These are phyloP conservation scores for Salix udensis DNA, from an alignment of 345 rosid species.

Conservation along the genomic window DNA sequence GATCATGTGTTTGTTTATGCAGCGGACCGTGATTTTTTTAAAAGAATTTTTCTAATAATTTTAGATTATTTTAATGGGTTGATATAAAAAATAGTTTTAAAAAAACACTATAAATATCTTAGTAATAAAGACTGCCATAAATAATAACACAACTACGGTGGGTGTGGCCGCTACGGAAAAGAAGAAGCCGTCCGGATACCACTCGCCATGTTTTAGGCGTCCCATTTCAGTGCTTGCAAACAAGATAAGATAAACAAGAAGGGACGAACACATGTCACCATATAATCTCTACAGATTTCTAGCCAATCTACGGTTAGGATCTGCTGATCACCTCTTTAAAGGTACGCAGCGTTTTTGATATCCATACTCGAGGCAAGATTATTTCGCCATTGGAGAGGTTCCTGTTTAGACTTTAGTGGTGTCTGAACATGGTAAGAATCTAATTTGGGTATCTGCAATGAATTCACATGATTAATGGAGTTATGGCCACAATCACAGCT, in stretches of 20 bases:
- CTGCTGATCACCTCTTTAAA: background rate
- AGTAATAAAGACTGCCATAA: too few species aligned
- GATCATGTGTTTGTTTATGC: too few species aligned
- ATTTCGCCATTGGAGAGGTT: background rate
- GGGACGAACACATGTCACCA: background rate
- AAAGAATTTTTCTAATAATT: too few species aligned
- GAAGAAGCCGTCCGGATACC: constrained; percentile 8
- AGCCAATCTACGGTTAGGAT: background rate
- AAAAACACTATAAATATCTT: too few species aligned
- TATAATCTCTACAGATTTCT: background rate
- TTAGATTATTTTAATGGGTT: too few species aligned
- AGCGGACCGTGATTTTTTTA: too few species aligned
- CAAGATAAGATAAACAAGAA: background rate
- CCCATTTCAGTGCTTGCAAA: background rate
- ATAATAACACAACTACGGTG: too few species aligned
- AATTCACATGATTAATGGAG: background rate
- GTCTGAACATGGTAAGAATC: background rate
- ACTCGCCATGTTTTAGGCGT: constrained; percentile 4
- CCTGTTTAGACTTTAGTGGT: background rate
- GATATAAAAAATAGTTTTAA: too few species aligned
- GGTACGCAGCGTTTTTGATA: background rate
- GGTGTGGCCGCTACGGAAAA: background rate
- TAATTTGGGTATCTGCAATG: background rate
- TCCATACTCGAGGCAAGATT: background rate
- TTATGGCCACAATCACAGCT: background rate